These are phyloP conservation scores for Ramichloridium luteum DNA, from an alignment of 2,329 filamentous ascomycete genomes.

Conservation along the genomic window DNA sequence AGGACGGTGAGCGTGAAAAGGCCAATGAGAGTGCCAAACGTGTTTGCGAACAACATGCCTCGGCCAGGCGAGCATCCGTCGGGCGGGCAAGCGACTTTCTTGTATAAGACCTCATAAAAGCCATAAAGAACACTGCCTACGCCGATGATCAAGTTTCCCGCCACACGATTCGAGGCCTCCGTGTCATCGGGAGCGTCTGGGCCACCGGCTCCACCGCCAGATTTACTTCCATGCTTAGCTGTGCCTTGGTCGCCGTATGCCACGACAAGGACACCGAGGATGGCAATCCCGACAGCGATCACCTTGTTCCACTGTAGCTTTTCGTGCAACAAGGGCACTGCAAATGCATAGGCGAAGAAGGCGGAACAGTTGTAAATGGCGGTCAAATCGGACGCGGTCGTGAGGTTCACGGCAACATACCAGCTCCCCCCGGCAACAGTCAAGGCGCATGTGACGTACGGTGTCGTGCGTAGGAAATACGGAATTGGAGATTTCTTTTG, in stretches of 20 bases:
- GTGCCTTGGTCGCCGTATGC: slow-evolving; percentile 66
- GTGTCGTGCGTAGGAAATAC: slow-evolving; percentile 70
- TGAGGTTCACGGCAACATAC: slow-evolving; percentile 91
- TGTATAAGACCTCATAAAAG: slow-evolving; percentile 95
- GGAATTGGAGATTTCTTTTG: slow-evolving; percentile 43
- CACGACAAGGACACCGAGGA: slow-evolving; percentile 82
- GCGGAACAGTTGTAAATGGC: slow-evolving; percentile 99
- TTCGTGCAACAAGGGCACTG: slow-evolving; percentile 77
- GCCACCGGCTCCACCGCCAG: slow-evolving; percentile 41
- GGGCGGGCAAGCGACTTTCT: slow-evolving; percentile 81
- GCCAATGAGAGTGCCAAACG: slow-evolving; percentile 79
- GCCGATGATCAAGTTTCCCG: slow-evolving; percentile 88
- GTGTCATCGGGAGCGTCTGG: slow-evolving; percentile 32
- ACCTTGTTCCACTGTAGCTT: slow-evolving; percentile 75
- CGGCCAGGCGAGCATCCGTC: slow-evolving; percentile 73
- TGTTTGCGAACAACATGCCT: slow-evolving; percentile 93
- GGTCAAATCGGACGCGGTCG: slow-evolving; percentile 83
- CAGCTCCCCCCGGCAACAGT: slow-evolving; percentile 86
- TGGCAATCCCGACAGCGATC: slow-evolving; percentile 73
- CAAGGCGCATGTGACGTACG: slow-evolving; percentile 69
- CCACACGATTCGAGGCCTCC: slow-evolving; percentile 54
- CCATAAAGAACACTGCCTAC: slow-evolving; percentile 85
- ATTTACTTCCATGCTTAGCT: slow-evolving; percentile 43
- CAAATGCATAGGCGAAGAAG: slow-evolving; percentile 97
- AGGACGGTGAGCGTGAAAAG: slow-evolving; percentile 73